phyloP scores from a whole-genome alignment of 1,284 basidiomycete genomes.

The Crucibulum cyathiforme region DNA sequence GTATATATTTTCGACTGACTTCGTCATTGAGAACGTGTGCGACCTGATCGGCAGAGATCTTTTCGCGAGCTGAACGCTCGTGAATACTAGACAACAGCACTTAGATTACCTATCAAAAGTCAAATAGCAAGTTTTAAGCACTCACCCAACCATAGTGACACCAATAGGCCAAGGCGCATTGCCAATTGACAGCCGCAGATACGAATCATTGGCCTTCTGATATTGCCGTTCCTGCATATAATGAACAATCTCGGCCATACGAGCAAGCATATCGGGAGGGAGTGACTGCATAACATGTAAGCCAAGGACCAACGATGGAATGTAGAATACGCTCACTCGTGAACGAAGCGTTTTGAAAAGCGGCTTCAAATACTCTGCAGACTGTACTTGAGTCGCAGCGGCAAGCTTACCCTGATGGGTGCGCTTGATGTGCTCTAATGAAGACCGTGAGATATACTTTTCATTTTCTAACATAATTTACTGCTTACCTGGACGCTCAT shows the following conservation, averaged over 20 bases:
- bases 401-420: slow-evolving; percentile 93
- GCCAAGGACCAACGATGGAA: neutral
- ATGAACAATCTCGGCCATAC: slow-evolving; percentile 95
- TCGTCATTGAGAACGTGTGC: slow-evolving; percentile 99
- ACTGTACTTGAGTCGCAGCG: slow-evolving; percentile 94
- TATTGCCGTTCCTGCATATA: slow-evolving; percentile 96
- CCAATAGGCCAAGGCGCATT: slow-evolving; percentile 99
- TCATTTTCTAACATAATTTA: neutral
- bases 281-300: slow-evolving; percentile 61
- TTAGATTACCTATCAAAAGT: neutral
- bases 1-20: slow-evolving; percentile 98
- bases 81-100: slow-evolving; percentile 76
- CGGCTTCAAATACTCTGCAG: slow-evolving; percentile 96
- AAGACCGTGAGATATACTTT: slow-evolving; percentile 5
- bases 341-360: slow-evolving; percentile 90
- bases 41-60: slow-evolving; percentile 95
- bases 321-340: slow-evolving; percentile 61
- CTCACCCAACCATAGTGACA: slow-evolving; percentile 97
- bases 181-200: slow-evolving; percentile 95
- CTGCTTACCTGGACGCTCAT: slow-evolving; percentile 80
- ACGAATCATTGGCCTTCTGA: slow-evolving; percentile 95
- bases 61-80: slow-evolving; percentile 95
- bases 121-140: slow-evolving; percentile 12
- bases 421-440: slow-evolving; percentile 76
- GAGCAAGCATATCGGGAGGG: slow-evolving; percentile 84